phyloP scores from a whole-genome alignment of 495 filamentous ascomycete genomes.

The Hypoxylon rickii region DNA sequence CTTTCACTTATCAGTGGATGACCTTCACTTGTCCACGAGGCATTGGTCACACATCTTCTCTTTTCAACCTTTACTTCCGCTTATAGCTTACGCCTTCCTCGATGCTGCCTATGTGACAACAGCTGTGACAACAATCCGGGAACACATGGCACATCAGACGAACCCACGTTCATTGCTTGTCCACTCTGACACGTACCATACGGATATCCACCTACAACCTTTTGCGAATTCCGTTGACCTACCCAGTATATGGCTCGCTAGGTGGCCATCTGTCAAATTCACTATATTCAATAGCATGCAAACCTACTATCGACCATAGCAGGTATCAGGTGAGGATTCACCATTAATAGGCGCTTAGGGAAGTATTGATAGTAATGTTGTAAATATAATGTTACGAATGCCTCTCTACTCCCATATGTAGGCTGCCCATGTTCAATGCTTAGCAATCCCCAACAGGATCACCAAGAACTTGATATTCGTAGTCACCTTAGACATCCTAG shows the following conservation, averaged over 20 bases:
- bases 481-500: too few relatives aligned
- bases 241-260: too few relatives aligned
- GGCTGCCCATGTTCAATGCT: too few relatives aligned
- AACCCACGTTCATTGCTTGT: slow-evolving; percentile 16
- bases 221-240: too few relatives aligned
- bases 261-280: too few relatives aligned
- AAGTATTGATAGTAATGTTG: too few relatives aligned
- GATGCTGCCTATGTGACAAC: neutral
- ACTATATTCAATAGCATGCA: too few relatives aligned
- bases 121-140: neutral
- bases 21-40: slow-evolving; percentile 20
- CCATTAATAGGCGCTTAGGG: too few relatives aligned
- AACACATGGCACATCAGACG: slow-evolving; percentile 22
- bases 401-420: too few relatives aligned
- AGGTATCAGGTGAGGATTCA: too few relatives aligned
- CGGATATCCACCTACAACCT: neutral
- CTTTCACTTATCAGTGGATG: slow-evolving; percentile 25
- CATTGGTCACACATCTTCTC: slow-evolving; percentile 19
- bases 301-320: too few relatives aligned
- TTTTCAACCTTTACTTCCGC: neutral
- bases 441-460: slow-evolving; percentile 5
- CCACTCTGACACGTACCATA: neutral
- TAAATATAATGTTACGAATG: too few relatives aligned
- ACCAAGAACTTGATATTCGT: slow-evolving; percentile 8
- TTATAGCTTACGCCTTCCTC: slow-evolving; percentile 4